These are phyloP conservation scores for Podospora fimiseda DNA, from an alignment of 495 filamentous ascomycete genomes.

Conservation along the genomic window DNA sequence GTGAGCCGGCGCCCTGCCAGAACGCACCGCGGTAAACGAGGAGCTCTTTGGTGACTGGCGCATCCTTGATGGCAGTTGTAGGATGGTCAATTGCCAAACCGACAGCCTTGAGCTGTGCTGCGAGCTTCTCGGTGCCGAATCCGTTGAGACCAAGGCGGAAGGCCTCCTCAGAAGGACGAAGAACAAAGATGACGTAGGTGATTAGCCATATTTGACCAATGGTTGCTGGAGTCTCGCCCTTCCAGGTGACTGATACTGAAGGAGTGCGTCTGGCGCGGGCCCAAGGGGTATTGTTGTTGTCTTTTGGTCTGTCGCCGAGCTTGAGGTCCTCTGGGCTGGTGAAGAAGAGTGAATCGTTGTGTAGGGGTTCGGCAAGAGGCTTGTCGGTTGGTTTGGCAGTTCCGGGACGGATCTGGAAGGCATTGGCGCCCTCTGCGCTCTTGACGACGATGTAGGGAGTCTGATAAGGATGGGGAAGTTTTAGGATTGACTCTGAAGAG, in stretches of 20 bases:
- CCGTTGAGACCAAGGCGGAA: conserved; percentile 46
- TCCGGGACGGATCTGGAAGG: conserved; percentile 21
- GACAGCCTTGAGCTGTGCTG: conserved; percentile 46
- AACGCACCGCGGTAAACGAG: conserved; percentile 48
- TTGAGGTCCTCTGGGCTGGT: conserved; percentile 39
- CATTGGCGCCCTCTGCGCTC: neutral
- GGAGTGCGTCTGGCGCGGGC: conserved; percentile 40
- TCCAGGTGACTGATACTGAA: conserved; percentile 32
- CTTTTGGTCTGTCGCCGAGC: conserved; percentile 38
- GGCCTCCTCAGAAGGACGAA: conserved; percentile 47
- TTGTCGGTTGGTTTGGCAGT: conserved; percentile 6
- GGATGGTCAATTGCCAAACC: conserved; percentile 47
- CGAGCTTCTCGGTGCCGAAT: conserved; percentile 32
- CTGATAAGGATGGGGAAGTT: conserved; percentile 42
- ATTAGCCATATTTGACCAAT: conserved; percentile 57
- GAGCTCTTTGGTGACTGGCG: conserved; percentile 27
- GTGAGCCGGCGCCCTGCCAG: conserved; percentile 64
- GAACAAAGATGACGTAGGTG: conserved; percentile 52
- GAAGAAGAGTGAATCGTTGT: conserved; percentile 35
- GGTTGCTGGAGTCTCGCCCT: conserved; percentile 35
- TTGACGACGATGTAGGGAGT: conserved; percentile 36
- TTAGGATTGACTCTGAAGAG: conserved; percentile 33
- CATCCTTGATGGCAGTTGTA: conserved; percentile 7
- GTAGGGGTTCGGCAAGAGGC: conserved; percentile 25
- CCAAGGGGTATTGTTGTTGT: conserved; percentile 43